These are phyloP conservation scores for Monilinia aucupariae DNA, from an alignment of 2,329 filamentous ascomycete species.

Conservation along the genomic window DNA sequence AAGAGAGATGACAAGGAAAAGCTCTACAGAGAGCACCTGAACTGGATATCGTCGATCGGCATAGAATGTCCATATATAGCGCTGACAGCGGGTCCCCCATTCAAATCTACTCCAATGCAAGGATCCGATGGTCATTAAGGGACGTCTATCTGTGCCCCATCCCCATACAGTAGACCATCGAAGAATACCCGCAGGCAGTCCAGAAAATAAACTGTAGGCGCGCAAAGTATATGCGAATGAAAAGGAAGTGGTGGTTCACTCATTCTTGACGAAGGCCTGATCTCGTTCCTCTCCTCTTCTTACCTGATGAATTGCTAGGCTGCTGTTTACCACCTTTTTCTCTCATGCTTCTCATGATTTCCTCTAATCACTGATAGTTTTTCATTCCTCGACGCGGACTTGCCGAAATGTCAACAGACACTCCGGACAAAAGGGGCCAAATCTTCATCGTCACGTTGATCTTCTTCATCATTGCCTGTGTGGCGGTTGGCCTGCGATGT, in stretches of 20 bases:
- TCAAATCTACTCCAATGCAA: neutral
- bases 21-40: neutral
- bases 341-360: slow-evolving; percentile 4
- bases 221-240: neutral
- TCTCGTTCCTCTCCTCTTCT: neutral
- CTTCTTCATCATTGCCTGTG: slow-evolving; percentile 37
- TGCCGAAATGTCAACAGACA: slow-evolving; percentile 4
- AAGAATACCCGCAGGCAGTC: neutral
- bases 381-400: neutral
- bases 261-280: neutral
- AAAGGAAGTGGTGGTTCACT: neutral
- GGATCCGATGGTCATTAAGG: neutral
- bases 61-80: neutral
- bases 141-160: slow-evolving; percentile 1
- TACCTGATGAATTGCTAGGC: neutral
- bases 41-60: neutral
- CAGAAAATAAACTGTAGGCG: neutral
- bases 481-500: slow-evolving; percentile 40
- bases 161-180: neutral
- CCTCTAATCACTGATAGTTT: neutral
- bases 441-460: slow-evolving; percentile 24
- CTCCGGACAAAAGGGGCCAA: slow-evolving; percentile 1
- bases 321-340: neutral
- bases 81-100: neutral
- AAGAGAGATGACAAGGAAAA: neutral